Base-by-base conservation (phyloP, 2,329 filamentous ascomycete genomes). In the Lecanicillium sp. region DNA sequence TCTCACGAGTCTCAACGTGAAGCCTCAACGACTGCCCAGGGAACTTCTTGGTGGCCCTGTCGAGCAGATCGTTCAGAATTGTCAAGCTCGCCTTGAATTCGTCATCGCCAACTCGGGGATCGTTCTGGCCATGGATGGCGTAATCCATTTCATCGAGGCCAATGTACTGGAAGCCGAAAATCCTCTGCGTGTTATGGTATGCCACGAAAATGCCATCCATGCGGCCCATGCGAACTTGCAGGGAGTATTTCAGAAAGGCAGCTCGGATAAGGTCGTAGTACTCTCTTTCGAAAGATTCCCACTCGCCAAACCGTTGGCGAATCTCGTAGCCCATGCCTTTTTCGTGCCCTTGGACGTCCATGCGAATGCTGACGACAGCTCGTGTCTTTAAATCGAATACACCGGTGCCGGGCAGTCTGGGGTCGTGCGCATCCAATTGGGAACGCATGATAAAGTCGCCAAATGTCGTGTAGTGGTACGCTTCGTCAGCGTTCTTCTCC, bases 161-260 rank as follows among this genome's bases (percentile, higher is more conserved):
- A 51, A 98, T 78, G 62, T 98, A 98, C 66, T 98, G 93, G 65
- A 98, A 98, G 5, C 93, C 93, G 62, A 98, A 98, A 42, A 98
- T 95, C 48, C 90, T 86, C 66, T 90, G 78, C 2, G 90, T 87
- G 63, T 98, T 98, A 71, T 98, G 93, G 63, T 83, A 98, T 2
- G 93, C 93, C 19, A 97, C 87, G 61, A 97, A 98, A 42, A 97
- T 96, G 46, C 93, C 93, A 62, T 98, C 91, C 94, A 98, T 98
- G 42, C 90, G 83, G 15, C 94, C 93, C 81, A 98, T 94, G 37
- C 93, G 87, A 23, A 91, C 94, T 67, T 98, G 93, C 24, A 98
- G 74, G 9, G 90, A 95, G 65, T 98, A 98, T 62, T 98, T 98
- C 48, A 98, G 72, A 69, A 98, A 91, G 0, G 91, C 93, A 1